A percentile compares a stretch with the other conserved stretches of the same genome.
Conservation (phyloP, 495 filamentous ascomycete genomes). For the Penicillium subrubescens region DNA sequence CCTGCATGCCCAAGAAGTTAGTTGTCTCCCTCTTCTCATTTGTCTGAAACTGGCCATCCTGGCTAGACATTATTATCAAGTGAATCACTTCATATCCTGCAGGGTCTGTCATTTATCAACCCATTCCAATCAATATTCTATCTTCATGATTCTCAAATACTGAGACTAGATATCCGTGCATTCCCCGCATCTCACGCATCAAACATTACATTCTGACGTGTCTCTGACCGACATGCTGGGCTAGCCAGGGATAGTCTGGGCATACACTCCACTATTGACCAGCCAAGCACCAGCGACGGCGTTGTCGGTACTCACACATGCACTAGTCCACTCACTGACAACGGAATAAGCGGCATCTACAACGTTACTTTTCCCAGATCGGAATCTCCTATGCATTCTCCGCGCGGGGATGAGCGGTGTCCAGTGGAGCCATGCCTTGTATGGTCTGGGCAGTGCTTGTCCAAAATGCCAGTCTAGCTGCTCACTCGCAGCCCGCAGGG, state of each 20-base stretch:
- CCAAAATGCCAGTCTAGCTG: conserved; percentile 7
- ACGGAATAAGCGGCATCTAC: not conserved
- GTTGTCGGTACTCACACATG: conserved; percentile 8
- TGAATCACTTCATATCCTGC: not conserved
- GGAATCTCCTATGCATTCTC: conserved; percentile 15
- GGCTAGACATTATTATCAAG: not conserved
- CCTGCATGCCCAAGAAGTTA: conserved; percentile 5
- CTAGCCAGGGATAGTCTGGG: conserved; percentile 10
- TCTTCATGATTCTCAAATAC: not conserved
- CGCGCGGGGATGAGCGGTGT: conserved; percentile 20
- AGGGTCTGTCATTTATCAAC: not conserved
- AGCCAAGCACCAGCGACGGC: conserved; percentile 18
- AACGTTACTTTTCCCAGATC: conserved; percentile 9
- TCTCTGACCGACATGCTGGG: conserved; percentile 4
- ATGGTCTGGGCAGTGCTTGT: conserved; percentile 14
- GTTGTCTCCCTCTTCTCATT: conserved; percentile 3
- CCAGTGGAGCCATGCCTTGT: conserved; percentile 16
- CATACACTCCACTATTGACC: conserved; percentile 13
- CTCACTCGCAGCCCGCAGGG: conserved; percentile 8
- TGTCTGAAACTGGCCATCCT: not conserved
- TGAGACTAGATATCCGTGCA: not conserved
- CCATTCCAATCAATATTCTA: not conserved
- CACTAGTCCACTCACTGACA: conserved; percentile 6
- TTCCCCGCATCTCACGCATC: not conserved
- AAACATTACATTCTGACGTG: not conserved